These are phyloP conservation scores for Aureobasidium sp. DNA, from an alignment of 2,329 filamentous ascomycete genomes.

Conservation along the genomic window DNA sequence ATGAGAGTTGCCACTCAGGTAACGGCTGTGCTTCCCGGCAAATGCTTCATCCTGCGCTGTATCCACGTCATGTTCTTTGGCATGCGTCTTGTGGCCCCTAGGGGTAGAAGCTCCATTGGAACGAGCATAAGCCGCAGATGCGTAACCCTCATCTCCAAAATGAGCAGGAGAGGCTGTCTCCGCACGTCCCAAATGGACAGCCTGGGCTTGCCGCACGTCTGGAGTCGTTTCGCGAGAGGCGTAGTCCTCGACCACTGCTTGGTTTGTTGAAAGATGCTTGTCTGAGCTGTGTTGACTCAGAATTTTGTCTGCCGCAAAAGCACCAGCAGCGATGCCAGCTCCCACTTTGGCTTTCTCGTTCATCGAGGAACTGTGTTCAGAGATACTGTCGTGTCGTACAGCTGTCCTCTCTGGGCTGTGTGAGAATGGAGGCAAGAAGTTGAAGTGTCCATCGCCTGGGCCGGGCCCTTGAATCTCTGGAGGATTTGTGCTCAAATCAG, in stretches of 20 bases:
- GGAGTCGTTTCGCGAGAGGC: slow-evolving; percentile 9
- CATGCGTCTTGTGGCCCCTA: neutral
- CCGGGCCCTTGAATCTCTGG: slow-evolving; percentile 16
- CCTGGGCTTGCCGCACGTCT: slow-evolving; percentile 11
- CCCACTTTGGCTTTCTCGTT: slow-evolving; percentile 4
- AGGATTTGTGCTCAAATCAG: slow-evolving; percentile 73
- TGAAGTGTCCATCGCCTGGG: neutral
- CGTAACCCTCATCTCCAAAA: slow-evolving; percentile 15
- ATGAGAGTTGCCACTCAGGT: slow-evolving; percentile 83
- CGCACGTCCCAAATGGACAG: slow-evolving; percentile 4
- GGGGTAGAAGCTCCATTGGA: slow-evolving; percentile 11
- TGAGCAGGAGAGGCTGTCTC: slow-evolving; percentile 4
- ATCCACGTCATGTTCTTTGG: slow-evolving; percentile 30
- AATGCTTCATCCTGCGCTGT: slow-evolving; percentile 37
- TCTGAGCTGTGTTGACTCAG: neutral
- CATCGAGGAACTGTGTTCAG: neutral
- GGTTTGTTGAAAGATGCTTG: neutral
- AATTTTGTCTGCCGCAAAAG: neutral
- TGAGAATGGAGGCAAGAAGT: neutral
- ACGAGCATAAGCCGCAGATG: slow-evolving; percentile 14
- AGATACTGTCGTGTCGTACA: slow-evolving; percentile 4
- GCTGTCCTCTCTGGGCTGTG: slow-evolving; percentile 1
- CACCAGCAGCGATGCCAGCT: slow-evolving; percentile 12
- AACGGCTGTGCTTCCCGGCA: slow-evolving; percentile 47
- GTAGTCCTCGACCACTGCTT: slow-evolving; percentile 10